Conservation (phyloP, 2,329 filamentous ascomycete genomes). For the Rosellinia necatrix region DNA sequence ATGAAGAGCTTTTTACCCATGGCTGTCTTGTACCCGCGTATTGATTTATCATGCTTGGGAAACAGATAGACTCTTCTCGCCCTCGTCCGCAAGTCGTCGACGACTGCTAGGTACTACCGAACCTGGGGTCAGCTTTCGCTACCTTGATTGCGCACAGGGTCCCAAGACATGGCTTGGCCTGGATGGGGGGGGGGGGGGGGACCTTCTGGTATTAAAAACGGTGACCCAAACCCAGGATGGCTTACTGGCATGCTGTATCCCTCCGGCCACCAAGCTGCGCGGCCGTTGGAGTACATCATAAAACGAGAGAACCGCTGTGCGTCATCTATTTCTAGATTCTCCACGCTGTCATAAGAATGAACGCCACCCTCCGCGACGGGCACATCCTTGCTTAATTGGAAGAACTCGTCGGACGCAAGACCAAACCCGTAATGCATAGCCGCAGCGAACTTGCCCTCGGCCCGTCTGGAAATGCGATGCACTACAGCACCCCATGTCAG, state of each 20-base stretch:
- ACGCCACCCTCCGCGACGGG: constrained; percentile 37
- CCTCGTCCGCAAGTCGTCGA: constrained; percentile 40
- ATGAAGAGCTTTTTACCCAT: constrained; percentile 39
- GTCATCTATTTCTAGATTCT: constrained; percentile 28
- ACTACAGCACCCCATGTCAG: no score
- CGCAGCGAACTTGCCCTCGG: constrained; percentile 34
- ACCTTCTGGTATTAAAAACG: not conserved
- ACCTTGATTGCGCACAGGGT: not conserved
- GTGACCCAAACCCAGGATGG: not conserved
- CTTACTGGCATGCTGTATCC: constrained; percentile 34
- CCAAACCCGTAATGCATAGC: constrained; percentile 37
- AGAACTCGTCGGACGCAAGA: constrained; percentile 35
- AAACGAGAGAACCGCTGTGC: constrained; percentile 33
- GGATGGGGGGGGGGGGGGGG: no score
- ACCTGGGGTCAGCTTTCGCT: not conserved
- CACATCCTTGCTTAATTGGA: constrained; percentile 34
- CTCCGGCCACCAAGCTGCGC: constrained; percentile 42
- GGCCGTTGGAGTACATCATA: constrained; percentile 38
- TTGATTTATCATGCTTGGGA: constrained; percentile 29
- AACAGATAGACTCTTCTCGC: constrained; percentile 37
- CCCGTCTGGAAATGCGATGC: constrained; percentile 29
- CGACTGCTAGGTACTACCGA: constrained; percentile 32
- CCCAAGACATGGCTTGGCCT: not conserved
- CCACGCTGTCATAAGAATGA: constrained; percentile 33
- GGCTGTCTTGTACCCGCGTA: constrained; percentile 37